Conservation (phyloP, 1,284 basidiomycete genomes). For the Marasmius fiardii region DNA sequence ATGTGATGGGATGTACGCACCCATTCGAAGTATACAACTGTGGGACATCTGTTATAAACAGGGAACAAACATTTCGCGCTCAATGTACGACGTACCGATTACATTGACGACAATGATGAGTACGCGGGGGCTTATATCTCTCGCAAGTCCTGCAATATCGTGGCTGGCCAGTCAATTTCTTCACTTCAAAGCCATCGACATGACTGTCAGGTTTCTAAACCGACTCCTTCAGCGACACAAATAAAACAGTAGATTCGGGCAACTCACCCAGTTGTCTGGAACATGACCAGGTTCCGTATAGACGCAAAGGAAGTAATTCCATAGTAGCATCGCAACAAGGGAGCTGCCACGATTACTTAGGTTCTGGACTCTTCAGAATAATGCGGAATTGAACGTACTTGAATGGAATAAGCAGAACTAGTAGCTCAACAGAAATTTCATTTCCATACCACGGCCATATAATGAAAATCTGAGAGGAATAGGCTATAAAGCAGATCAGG, state of each 20-base stretch:
- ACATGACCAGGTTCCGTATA: slow-evolving; percentile 82
- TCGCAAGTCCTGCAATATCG: slow-evolving; percentile 82
- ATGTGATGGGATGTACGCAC: slow-evolving; percentile 33
- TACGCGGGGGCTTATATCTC: slow-evolving; percentile 68
- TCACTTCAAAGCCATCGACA: slow-evolving; percentile 79
- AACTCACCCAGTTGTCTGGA: slow-evolving; percentile 75
- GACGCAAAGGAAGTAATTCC: slow-evolving; percentile 86
- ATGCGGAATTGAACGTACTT: slow-evolving; percentile 52
- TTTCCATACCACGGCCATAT: slow-evolving; percentile 90
- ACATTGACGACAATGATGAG: slow-evolving; percentile 90
- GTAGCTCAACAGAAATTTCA: slow-evolving; percentile 65
- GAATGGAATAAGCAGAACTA: slow-evolving; percentile 80
- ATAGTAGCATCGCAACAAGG: slow-evolving; percentile 74
- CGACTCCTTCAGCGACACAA: slow-evolving; percentile 4
- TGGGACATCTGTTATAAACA: background rate
- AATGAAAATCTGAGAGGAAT: slow-evolving; percentile 85
- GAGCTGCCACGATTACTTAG: slow-evolving; percentile 40
- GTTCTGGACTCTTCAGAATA: slow-evolving; percentile 7
- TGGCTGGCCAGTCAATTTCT: slow-evolving; percentile 76
- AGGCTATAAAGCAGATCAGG: slow-evolving; percentile 87
- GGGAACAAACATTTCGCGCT: background rate
- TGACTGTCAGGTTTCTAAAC: slow-evolving; percentile 72
- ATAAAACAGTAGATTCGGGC: slow-evolving; percentile 2
- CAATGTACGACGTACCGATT: slow-evolving; percentile 50
- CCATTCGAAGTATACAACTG: slow-evolving; percentile 82